phyloP scores from a whole-genome alignment of 1,139 yeast species.

The Candida mesenterica region DNA sequence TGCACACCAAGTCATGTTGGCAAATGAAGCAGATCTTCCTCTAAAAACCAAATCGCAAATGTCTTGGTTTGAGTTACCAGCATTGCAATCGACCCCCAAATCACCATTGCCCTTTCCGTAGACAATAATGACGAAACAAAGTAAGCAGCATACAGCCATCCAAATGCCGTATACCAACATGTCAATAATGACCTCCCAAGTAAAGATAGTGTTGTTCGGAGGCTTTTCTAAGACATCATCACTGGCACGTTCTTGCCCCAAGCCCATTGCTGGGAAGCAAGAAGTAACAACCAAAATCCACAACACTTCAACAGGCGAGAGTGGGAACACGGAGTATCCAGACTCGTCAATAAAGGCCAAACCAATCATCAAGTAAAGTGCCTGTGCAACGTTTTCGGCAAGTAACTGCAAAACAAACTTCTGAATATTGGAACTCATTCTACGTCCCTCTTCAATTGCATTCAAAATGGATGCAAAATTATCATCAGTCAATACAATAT shows the following conservation, averaged over 20 bases:
- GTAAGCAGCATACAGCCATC: slow-evolving; percentile 37
- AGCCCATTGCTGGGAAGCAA: slow-evolving; percentile 42
- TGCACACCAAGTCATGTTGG: slow-evolving; percentile 31
- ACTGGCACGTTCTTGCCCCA: slow-evolving; percentile 34
- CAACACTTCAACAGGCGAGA: slow-evolving; percentile 37
- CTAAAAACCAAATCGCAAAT: slow-evolving; percentile 24
- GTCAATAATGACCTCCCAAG: slow-evolving; percentile 32
- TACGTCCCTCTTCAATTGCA: slow-evolving; percentile 51
- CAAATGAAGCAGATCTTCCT: slow-evolving; percentile 27
- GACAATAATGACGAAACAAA: slow-evolving; percentile 30
- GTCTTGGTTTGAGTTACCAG: slow-evolving; percentile 12
- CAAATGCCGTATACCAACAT: slow-evolving; percentile 35
- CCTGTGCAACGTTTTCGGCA: slow-evolving; percentile 52
- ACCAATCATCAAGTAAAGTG: slow-evolving; percentile 37
- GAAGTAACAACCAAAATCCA: slow-evolving; percentile 40
- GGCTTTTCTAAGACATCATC: slow-evolving; percentile 31
- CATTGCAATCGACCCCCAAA: slow-evolving; percentile 30
- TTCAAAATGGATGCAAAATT: slow-evolving; percentile 52
- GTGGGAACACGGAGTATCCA: slow-evolving; percentile 35
- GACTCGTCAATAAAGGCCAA: slow-evolving; percentile 31
- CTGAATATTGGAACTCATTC: slow-evolving; percentile 47
- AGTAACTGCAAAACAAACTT: slow-evolving; percentile 48
- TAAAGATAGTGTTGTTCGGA: slow-evolving; percentile 32
- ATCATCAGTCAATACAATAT: slow-evolving; percentile 52
- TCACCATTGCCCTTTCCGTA: slow-evolving; percentile 32